Evolutionary conservation across 2,329 filamentous ascomycete species (phyloP), one percentile per base, ranked within the genome.

Genomic region (Westerdykella aurantiaca): DNA sequence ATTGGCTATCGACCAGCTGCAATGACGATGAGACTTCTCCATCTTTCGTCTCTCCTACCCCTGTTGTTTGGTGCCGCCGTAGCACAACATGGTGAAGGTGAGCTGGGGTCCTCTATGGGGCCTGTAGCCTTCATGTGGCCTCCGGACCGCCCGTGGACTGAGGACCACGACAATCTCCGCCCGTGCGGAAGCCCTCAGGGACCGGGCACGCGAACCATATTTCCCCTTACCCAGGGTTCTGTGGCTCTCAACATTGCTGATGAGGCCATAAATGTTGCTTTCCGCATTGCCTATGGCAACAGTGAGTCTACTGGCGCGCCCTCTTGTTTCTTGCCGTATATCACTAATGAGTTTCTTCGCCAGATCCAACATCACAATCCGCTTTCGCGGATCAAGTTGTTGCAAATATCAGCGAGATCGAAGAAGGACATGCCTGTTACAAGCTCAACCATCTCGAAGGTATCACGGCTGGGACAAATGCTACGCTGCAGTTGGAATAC

Each of bases 51-150:
- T n/a, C 6, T 33, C 7, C 14, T 42, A 25, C 21, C 16, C n/a
- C 21, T 44, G 11, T 31, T 48, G 3, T 38, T 33, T 10, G 9
- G 5, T 12, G 23, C 37, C 14, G 47, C 29, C n/a, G 34, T n/a
- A 25, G 55, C 51, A 7, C 52, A 58, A 31, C 58, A 61, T 50
- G 58, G 58, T 22, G 50, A 52, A n/a, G 56, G 52, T n/a, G 57
- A 50, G 34, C 56, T 59, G 35, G 60, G 59, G n/a, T 45, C 22
- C 5, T 43, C 31, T 7, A 78, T 78, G 74, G 79, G 78, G 10
- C 78, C 78, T 6, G 77, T 78, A 16, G 77, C 75, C 9, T 80
- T 83, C 57, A 67, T 82, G 62, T 83, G 79, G 79, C 80, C 79
- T 4, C 57, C 69, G 12, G 78, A 82, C 60, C 70, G 79, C 41